A percentile compares a stretch with the other conserved stretches of the same genome.
Evolutionary conservation across 768 basidiomycete genomes (phyloP).

Genomic region (Leccinum longicurvipes): DNA sequence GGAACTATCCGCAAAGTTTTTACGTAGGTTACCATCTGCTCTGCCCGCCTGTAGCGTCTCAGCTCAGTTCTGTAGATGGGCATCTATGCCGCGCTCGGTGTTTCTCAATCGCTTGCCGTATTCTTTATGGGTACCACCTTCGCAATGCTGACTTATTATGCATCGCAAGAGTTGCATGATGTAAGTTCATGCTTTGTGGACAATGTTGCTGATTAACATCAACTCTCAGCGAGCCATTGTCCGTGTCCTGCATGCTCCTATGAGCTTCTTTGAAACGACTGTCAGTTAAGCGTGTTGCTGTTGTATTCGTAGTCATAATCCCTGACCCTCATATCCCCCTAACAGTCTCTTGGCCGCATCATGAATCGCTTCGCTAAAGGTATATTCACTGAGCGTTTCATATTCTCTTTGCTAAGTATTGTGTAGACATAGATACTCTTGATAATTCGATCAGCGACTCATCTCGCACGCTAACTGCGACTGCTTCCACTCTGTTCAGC

Average conservation of each 20-base stretch:
- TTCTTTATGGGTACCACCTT: slow-evolving; percentile 67
- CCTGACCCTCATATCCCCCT: slow-evolving; percentile 4
- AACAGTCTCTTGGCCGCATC: slow-evolving; percentile 75
- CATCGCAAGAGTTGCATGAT: slow-evolving; percentile 66
- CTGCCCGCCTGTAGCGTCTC: slow-evolving; percentile 30
- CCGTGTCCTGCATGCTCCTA: too few relatives aligned
- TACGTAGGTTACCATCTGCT: slow-evolving; percentile 52
- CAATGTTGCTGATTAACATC: slow-evolving; percentile 24
- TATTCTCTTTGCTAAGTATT: background rate
- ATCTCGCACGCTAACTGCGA: slow-evolving; percentile 66
- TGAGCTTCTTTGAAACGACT: slow-evolving; percentile 86
- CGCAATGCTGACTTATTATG: slow-evolving; percentile 72
- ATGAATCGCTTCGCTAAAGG: too few relatives aligned
- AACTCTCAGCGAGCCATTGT: too few relatives aligned
- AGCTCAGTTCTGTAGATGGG: slow-evolving; percentile 56
- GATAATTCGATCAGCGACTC: slow-evolving; percentile 77
- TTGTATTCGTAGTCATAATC: background rate
- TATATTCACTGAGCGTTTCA: slow-evolving; percentile 14
- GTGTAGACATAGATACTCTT: slow-evolving; percentile 70
- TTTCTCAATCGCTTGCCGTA: slow-evolving; percentile 61
- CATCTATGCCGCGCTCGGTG: slow-evolving; percentile 71
- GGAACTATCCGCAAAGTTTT: slow-evolving; percentile 57
- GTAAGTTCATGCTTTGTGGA: slow-evolving; percentile 30
- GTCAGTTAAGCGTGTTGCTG: slow-evolving; percentile 32
- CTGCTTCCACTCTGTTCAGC: slow-evolving; percentile 63